These are phyloP conservation scores for Gentiana macrophylla DNA, from an alignment of 257 asterid genomes.

Conservation along the genomic window DNA sequence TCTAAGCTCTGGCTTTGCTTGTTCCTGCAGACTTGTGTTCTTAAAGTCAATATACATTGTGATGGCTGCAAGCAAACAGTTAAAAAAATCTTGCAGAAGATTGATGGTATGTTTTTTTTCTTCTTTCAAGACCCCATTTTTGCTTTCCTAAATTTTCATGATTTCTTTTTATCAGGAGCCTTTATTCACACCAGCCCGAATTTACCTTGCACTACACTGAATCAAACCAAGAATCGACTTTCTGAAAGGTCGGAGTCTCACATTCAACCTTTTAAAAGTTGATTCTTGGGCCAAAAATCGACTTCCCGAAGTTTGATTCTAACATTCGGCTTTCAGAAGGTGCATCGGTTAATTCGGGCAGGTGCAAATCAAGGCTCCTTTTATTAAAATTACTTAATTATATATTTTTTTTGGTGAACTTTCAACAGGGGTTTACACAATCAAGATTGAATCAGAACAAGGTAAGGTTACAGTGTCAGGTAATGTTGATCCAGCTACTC, in stretches of 20 bases:
- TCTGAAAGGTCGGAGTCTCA: too few species aligned
- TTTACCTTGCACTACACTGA: too few species aligned
- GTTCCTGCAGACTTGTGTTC: constrained; percentile 84
- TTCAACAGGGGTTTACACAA: constrained; percentile 67
- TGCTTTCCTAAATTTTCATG: background rate
- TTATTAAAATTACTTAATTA: background rate
- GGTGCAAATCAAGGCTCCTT: too few species aligned
- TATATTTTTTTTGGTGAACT: background rate
- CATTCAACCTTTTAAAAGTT: too few species aligned
- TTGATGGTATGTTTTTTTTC: constrained; percentile 52
- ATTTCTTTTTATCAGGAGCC: background rate
- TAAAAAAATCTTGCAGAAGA: constrained; percentile 89
- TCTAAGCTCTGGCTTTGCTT: constrained; percentile 43
- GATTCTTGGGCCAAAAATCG: too few species aligned
- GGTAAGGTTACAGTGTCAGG: constrained; percentile 96
- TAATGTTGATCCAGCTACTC: constrained; percentile 62
- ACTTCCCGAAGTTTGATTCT: too few species aligned
- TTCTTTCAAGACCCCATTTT: constrained; percentile 18
- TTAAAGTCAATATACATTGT: constrained; percentile 91
- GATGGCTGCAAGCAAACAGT: constrained; percentile 91
- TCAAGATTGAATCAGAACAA: constrained; percentile 60
- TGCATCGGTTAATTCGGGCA: too few species aligned
- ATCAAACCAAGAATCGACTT: too few species aligned
- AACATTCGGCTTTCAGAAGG: too few species aligned
- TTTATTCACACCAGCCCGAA: too few species aligned